Conservation (phyloP, 495 filamentous ascomycete species). For the Paragyromitra xinjiangensis region DNA sequence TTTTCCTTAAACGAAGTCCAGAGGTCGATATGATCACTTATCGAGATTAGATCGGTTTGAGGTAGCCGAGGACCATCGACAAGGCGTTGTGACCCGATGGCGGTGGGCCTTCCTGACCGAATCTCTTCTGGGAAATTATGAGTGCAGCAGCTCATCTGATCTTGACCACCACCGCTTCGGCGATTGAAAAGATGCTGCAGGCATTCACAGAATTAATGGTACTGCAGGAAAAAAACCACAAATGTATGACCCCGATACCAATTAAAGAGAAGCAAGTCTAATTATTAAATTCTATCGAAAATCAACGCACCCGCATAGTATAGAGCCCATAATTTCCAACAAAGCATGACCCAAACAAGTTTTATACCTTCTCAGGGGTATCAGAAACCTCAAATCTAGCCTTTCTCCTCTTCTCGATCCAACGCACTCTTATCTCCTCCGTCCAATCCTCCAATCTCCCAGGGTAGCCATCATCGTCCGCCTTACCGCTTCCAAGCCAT, state of each 20-base stretch:
- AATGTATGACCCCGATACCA: not conserved
- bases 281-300: not conserved
- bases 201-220: not conserved
- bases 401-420: slow-evolving; percentile 48
- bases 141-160: no score
- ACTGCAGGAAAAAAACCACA: not conserved
- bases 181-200: not conserved
- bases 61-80: not conserved
- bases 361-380: not conserved
- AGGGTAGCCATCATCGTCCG: slow-evolving; percentile 37
- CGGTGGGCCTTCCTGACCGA: not conserved
- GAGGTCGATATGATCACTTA: not conserved
- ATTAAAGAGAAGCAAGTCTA: not conserved
- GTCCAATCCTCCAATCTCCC: slow-evolving; percentile 45
- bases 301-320: not conserved
- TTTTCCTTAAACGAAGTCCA: not conserved
- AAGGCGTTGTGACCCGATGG: not conserved
- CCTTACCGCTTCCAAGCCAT: slow-evolving; percentile 41
- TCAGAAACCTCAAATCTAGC: not conserved
- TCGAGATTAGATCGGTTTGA: not conserved
- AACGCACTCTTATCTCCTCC: slow-evolving; percentile 41
- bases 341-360: not conserved
- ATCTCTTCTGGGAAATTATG: not conserved
- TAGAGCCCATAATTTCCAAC: not conserved
- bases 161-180: not conserved